A percentile compares a stretch with the other conserved stretches of the same genome.
Conservation (phyloP, 306 rosid genomes). For the Prunus mongolica region DNA sequence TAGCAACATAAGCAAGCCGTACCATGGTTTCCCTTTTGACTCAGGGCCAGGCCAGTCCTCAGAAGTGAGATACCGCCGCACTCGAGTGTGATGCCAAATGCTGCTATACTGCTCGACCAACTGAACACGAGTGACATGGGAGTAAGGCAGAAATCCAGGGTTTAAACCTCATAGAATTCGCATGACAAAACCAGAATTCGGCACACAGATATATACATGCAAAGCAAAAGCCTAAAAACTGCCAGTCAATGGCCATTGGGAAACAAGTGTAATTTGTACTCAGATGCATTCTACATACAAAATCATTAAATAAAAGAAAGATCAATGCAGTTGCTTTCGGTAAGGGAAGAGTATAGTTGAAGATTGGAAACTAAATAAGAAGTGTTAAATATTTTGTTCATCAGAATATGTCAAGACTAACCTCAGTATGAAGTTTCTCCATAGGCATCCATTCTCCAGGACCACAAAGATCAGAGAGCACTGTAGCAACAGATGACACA, state of each 20-base stretch:
- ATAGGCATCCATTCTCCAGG: slow-evolving; percentile 99
- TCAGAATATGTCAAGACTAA: slow-evolving; percentile 31
- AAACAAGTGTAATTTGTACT: not conserved
- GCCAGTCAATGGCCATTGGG: not conserved
- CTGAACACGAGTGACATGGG: slow-evolving; percentile 35
- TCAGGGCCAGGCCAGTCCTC: slow-evolving; percentile 90
- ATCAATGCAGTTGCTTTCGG: too few relatives aligned
- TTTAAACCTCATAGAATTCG: not conserved
- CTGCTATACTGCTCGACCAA: slow-evolving; percentile 69
- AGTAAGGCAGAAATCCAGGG: not conserved
- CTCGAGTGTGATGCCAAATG: slow-evolving; percentile 87
- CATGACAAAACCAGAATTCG: not conserved
- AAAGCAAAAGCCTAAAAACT: not conserved
- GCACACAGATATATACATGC: not conserved
- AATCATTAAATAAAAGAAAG: not conserved
- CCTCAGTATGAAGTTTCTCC: slow-evolving; percentile 96
- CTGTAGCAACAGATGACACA: slow-evolving; percentile 98
- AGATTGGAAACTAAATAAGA: not conserved
- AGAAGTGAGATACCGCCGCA: slow-evolving; percentile 80
- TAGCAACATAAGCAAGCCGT: slow-evolving; percentile 83
- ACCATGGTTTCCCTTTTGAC: slow-evolving; percentile 97
- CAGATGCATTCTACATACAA: not conserved
- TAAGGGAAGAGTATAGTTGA: not conserved
- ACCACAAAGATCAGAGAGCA: slow-evolving; percentile 94
- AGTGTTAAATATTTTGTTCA: not conserved